Percentiles rank a stretch among this genome's conserved stretches.
Conservation (phyloP, 2,329 filamentous ascomycete genomes). For the Xenoacremonium recifei region DNA sequence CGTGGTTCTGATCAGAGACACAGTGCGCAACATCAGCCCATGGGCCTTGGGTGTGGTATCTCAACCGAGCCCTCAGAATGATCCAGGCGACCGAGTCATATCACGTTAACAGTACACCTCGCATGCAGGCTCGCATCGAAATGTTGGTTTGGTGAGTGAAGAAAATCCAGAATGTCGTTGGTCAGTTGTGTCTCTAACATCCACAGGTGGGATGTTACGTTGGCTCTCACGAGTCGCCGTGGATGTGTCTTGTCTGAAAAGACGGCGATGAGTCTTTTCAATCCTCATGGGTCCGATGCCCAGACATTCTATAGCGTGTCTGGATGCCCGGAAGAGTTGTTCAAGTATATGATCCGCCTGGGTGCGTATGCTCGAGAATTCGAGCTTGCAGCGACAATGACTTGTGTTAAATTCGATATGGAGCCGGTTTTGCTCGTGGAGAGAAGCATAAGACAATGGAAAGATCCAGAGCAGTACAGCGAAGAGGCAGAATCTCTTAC, state of each 20-base stretch:
- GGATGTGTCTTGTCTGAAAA: constrained; percentile 22
- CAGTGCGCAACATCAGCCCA: constrained; percentile 33
- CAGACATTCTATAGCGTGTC: constrained; percentile 32
- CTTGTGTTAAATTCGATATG: constrained; percentile 29
- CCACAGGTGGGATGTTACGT: constrained; percentile 30
- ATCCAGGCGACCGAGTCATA: constrained; percentile 19
- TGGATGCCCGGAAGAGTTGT: constrained; percentile 29
- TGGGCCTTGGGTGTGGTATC: constrained; percentile 29
- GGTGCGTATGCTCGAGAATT: constrained; percentile 28
- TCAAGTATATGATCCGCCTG: constrained; percentile 26
- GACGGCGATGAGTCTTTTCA: constrained; percentile 11
- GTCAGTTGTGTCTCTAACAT: constrained; percentile 1
- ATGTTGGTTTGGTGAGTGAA: constrained; percentile 27
- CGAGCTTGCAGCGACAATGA: constrained; percentile 27
- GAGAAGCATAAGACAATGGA: constrained; percentile 18
- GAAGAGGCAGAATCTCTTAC: not conserved
- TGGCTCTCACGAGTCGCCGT: constrained; percentile 30
- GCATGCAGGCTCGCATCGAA: constrained; percentile 26
- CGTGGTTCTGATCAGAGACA: not conserved
- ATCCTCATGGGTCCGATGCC: constrained; percentile 17
- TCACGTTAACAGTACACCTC: constrained; percentile 14
- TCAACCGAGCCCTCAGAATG: constrained; percentile 22
- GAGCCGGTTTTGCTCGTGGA: constrained; percentile 16
- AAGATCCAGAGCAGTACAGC: constrained; percentile 3
- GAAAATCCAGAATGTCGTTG: too few species aligned